Evolutionary conservation across 2,329 filamentous ascomycete genomes (phyloP).

Genomic region (Aspergillus thermomutatus): DNA sequence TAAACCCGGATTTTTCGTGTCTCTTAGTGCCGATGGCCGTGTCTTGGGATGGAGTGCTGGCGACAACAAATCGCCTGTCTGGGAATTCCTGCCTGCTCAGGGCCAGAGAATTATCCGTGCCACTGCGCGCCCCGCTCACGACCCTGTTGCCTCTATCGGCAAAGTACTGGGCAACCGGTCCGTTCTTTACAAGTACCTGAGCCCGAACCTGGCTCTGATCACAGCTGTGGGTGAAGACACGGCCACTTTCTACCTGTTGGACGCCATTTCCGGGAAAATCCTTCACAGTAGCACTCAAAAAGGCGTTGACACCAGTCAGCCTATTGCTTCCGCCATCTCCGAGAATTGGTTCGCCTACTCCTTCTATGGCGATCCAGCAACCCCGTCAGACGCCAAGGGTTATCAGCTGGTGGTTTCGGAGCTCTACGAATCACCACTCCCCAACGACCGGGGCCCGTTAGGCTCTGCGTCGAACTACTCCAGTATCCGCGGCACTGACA

Average conservation of each 20-base stretch:
- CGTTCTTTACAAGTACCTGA: slow-evolving; percentile 97
- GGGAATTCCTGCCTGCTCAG: slow-evolving; percentile 68
- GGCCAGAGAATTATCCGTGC: slow-evolving; percentile 68
- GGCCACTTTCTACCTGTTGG: slow-evolving; percentile 74
- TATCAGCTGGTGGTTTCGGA: slow-evolving; percentile 84
- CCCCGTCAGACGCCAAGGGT: slow-evolving; percentile 61
- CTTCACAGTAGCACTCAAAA: slow-evolving; percentile 68
- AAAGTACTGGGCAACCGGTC: slow-evolving; percentile 85
- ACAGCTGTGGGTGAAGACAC: slow-evolving; percentile 62
- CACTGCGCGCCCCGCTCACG: slow-evolving; percentile 67
- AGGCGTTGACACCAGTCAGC: slow-evolving; percentile 70
- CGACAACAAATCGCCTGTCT: slow-evolving; percentile 49
- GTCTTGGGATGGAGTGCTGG: slow-evolving; percentile 43
- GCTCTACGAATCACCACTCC: slow-evolving; percentile 78
- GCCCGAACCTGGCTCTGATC: slow-evolving; percentile 77
- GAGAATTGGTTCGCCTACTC: slow-evolving; percentile 97
- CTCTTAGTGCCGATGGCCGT: slow-evolving; percentile 38
- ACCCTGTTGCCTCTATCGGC: slow-evolving; percentile 91
- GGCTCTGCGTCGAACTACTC: slow-evolving; percentile 71
- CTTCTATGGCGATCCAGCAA: slow-evolving; percentile 58
- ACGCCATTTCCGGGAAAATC: slow-evolving; percentile 79
- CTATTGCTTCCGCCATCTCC: slow-evolving; percentile 73
- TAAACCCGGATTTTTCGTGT: slow-evolving; percentile 38
- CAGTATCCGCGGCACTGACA: slow-evolving; percentile 64
- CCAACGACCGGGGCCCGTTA: slow-evolving; percentile 81